Percentiles rank a stretch among this genome's conserved stretches.
Evolutionary conservation across 148 eudicot species (phyloP).

Genomic region (Fagopyrum homotropicum): DNA sequence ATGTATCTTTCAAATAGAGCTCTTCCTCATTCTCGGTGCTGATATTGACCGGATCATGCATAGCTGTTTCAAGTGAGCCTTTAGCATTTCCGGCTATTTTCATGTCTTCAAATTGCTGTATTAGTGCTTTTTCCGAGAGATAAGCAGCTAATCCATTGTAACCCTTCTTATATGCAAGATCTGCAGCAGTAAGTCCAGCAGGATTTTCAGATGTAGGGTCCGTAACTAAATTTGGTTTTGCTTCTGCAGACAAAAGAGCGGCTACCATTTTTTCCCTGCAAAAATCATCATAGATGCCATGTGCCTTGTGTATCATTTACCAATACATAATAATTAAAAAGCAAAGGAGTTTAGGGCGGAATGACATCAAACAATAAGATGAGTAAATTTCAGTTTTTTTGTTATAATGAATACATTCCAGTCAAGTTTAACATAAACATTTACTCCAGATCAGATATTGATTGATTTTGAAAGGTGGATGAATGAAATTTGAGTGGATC

Average conservation of each 20-base stretch:
- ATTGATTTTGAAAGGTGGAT: neutral
- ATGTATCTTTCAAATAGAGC: constrained; percentile 63
- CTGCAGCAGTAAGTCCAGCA: constrained; percentile 76
- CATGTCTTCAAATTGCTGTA: constrained; percentile 83
- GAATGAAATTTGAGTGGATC: neutral
- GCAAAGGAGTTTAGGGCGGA: neutral
- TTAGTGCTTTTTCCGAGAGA: constrained; percentile 81
- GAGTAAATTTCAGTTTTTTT: neutral
- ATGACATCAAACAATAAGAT: neutral
- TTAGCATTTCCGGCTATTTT: constrained; percentile 77
- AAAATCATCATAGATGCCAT: neutral
- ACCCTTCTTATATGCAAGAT: constrained; percentile 66
- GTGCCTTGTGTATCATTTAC: neutral
- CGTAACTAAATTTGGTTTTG: constrained; percentile 86
- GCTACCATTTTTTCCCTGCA: constrained; percentile 89
- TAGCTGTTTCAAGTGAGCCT: constrained; percentile 53
- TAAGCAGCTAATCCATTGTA: constrained; percentile 79
- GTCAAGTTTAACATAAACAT: neutral
- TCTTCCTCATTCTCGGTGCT: constrained; percentile 56
- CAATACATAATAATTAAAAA: neutral
- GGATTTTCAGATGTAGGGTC: constrained; percentile 80
- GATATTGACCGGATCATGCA: constrained; percentile 25
- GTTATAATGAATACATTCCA: neutral
- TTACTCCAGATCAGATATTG: constrained; percentile 1
- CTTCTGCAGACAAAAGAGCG: constrained; percentile 85